phyloP scores from a whole-genome alignment of 305 asterid genomes.

The Petunia hybrid region DNA sequence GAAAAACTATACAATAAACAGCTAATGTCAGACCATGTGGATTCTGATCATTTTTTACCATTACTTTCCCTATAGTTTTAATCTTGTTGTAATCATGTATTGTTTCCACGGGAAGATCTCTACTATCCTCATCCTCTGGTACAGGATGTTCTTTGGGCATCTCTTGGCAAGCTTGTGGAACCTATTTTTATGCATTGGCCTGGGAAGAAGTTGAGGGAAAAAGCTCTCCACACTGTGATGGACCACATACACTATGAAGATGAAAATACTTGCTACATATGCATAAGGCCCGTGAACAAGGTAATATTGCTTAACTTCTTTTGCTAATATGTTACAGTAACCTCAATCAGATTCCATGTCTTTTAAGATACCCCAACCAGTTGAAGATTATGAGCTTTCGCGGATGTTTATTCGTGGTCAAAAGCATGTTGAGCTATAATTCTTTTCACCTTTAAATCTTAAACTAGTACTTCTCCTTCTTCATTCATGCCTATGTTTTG shows the following conservation, averaged over 20 bases:
- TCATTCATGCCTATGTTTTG: neutral
- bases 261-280: conserved; percentile 59
- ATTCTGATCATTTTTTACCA: neutral
- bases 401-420: neutral
- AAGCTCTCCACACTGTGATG: conserved; percentile 56
- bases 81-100: too few relatives aligned
- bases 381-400: neutral
- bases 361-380: neutral
- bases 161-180: conserved; percentile 78
- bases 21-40: too few relatives aligned
- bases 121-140: conserved; percentile 82
- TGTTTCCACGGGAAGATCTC: conserved; percentile 36
- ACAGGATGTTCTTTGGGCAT: conserved; percentile 88
- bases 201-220: conserved; percentile 84
- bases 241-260: conserved; percentile 74
- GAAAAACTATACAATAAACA: too few relatives aligned
- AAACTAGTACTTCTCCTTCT: neutral
- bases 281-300: neutral
- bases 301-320: neutral
- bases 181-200: conserved; percentile 92
- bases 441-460: neutral
- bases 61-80: too few relatives aligned
- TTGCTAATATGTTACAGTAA: neutral
- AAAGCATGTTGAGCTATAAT: neutral
- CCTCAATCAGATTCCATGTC: neutral